Base-by-base conservation (phyloP, 2,329 filamentous ascomycete species). In the Plectosphaerella sp. region DNA sequence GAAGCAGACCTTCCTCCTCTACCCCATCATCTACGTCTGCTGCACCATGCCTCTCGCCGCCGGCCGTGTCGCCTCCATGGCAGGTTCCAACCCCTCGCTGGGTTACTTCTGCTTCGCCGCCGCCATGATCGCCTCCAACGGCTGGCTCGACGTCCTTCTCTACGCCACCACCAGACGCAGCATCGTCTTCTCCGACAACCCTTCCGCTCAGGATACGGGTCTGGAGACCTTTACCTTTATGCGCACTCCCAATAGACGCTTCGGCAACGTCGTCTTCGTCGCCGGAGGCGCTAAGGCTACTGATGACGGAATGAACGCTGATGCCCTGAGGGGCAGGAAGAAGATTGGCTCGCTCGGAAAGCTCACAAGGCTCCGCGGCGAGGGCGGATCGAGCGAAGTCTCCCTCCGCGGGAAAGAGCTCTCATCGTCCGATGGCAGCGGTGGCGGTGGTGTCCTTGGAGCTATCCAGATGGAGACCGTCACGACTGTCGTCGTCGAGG, bases 11-110 rank as follows among this genome's bases (percentile, higher is more conserved):
- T 83, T 88, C 56, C 81, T 87, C 28, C 73, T 87, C 8, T 89
- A 89, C 54, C 86, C 86, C 0, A 61, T 86, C 57, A 84, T 88
- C 56, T 89, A 89, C 63, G 75, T 87, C 7, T 59, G 86, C n/a
- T 86, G 86, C 62, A 89, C 86, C 0, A 73, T 84, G 0, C 86
- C 86, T 0, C 72, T 89, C 1, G 84, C 84, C 5, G 74, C 80
- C 0, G 83, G 84, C 14, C 79, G 86, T 54, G 83, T 88, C 61
- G 77, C 78, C 15, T 77, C 76, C 18, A 86, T 88, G 78, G 75
- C 79, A 0, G 78, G 80, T 1, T 67, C 71, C 10, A 48, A 69
- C 0, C 72, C 83, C 4, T 74, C 78, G 0, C 69, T 82, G 1
- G 67, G 64, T 0, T 85, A 81, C 62, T 85, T 83, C 62, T 79